A percentile compares a stretch with the other conserved stretches of the same genome.
Evolutionary conservation across 306 rosid species (phyloP).

Genomic region (Carpinus viminea): DNA sequence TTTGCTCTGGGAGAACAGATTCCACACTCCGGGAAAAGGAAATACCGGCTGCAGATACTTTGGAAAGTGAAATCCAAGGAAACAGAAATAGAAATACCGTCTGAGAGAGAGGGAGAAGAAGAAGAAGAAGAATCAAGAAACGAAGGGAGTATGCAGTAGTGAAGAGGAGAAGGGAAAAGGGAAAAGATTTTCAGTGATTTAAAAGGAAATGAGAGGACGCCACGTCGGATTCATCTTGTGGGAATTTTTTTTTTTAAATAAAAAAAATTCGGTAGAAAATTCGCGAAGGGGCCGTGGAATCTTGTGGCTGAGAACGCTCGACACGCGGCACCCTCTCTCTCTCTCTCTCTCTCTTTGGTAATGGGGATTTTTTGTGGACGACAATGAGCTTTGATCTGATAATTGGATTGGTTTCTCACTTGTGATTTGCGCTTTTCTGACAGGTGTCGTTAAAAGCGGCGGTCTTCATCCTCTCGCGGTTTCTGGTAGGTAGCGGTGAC

Average conservation of each 20-base stretch:
- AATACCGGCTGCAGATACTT: slow-evolving; percentile 23
- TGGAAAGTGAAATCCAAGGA: too few relatives aligned
- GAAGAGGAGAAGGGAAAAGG: background rate
- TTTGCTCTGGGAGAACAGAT: slow-evolving; percentile 26
- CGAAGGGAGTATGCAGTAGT: slow-evolving; percentile 4
- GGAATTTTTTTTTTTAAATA: slow-evolving; percentile 3
- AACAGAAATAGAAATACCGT: too few relatives aligned
- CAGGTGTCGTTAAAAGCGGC: background rate
- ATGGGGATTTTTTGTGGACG: background rate
- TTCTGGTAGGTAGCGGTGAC: too few relatives aligned
- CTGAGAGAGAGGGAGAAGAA: slow-evolving; percentile 24
- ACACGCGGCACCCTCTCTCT: slow-evolving; percentile 50
- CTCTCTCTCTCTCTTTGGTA: background rate
- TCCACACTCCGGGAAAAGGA: slow-evolving; percentile 11
- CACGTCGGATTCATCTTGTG: slow-evolving; percentile 46
- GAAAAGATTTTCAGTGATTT: background rate
- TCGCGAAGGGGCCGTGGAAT: slow-evolving; percentile 49
- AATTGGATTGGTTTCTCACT: background rate
- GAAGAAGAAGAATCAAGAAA: slow-evolving; percentile 6
- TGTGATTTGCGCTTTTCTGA: background rate
- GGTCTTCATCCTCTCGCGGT: background rate
- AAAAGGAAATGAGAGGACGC: slow-evolving; percentile 17
- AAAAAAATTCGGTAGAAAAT: slow-evolving; percentile 26
- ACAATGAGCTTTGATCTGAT: slow-evolving; percentile 17
- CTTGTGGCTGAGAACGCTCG: slow-evolving; percentile 71